A percentile compares a stretch with the other conserved stretches of the same genome.
Evolutionary conservation across 2,329 filamentous ascomycete genomes (phyloP).

Genomic region (Apiospora hydei): DNA sequence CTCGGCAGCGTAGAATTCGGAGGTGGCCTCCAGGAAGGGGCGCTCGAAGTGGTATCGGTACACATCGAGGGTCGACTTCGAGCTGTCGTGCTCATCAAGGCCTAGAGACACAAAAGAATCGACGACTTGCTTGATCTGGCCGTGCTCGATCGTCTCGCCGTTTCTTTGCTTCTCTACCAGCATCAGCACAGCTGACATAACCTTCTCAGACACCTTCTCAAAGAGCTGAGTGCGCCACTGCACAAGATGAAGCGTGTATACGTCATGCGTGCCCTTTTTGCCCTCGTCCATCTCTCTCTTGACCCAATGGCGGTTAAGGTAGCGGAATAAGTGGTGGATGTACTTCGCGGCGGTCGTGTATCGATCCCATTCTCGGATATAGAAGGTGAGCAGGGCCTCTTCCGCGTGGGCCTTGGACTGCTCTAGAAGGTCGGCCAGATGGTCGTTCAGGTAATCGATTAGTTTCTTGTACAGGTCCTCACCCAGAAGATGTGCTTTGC

Average conservation of each 20-base stretch:
- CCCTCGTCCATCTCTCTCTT: constrained; percentile 99
- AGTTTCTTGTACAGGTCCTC: constrained; percentile 96
- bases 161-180: constrained; percentile 97
- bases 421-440: constrained; percentile 75
- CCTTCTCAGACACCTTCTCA: constrained; percentile 79
- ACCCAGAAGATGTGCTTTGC: constrained; percentile 84
- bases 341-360: constrained; percentile 97
- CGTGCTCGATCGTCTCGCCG: constrained; percentile 96
- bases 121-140: constrained; percentile 95
- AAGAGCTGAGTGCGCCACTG: constrained; percentile 96
- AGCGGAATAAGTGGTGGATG: constrained; percentile 95
- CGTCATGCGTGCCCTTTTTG: constrained; percentile 97
- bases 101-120: constrained; percentile 96
- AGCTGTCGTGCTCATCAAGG: constrained; percentile 89
- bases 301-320: constrained; percentile 98
- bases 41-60: constrained; percentile 92
- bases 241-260: constrained; percentile 95
- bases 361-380: constrained; percentile 95
- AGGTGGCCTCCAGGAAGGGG: constrained; percentile 88
- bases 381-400: constrained; percentile 88
- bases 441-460: constrained; percentile 80
- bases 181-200: constrained; percentile 94
- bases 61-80: constrained; percentile 93
- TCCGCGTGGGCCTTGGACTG: constrained; percentile 83
- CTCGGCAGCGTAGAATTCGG: constrained; percentile 86